Evolutionary conservation across 306 rosid species (phyloP), one percentile per base, ranked within the genome.

Genomic region (Fragaria nilgerrensis): DNA sequence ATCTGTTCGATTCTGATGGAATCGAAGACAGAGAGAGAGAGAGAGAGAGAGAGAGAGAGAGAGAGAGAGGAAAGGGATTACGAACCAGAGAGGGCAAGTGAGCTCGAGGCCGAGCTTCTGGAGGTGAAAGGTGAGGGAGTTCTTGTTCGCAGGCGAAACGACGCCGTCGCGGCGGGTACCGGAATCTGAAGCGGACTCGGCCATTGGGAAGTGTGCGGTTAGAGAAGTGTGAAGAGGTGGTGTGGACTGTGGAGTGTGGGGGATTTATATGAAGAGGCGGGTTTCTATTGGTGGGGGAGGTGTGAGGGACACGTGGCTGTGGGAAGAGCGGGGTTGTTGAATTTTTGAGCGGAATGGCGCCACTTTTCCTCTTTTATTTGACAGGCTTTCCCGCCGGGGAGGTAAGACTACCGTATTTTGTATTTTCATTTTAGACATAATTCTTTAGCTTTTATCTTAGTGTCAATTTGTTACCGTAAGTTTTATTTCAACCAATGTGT

Each of bases 71-170:
- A 47, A 16, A 20, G 25, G 9, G 12, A 41, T 29, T 0, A 68
- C 82, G 2, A 56, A 95, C 99, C 99, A 96, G 83, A 91, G 89
- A 69, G 98, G 92, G 82, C 99, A 96, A 62, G 91, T 92, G 87
- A 96, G 91, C 80, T 96, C 98, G 22, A 96, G 92, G 64, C 93
- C 91, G 77, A 96, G 82, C 72, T 96, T 96, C 82, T 92, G 94
- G 48, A 91, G 89, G 68, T 87, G 85, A 5, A 92, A 90, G 84
- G 85, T 80, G 91, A 96, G 86, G 2, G 97, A 90, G 56, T 92
- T 92, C 70, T 17, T 36, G 45, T 85, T 74, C 2, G 75, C 6
- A 7, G 70, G 16, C 44, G 45, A 17, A 9, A n/a, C 25, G 50
- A 19, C 34, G 53, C 68, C 9, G 49, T 20, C 2, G 34, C 45